phyloP scores from a whole-genome alignment of 2,329 filamentous ascomycete genomes.

The Thielaviopsis punctulata region DNA sequence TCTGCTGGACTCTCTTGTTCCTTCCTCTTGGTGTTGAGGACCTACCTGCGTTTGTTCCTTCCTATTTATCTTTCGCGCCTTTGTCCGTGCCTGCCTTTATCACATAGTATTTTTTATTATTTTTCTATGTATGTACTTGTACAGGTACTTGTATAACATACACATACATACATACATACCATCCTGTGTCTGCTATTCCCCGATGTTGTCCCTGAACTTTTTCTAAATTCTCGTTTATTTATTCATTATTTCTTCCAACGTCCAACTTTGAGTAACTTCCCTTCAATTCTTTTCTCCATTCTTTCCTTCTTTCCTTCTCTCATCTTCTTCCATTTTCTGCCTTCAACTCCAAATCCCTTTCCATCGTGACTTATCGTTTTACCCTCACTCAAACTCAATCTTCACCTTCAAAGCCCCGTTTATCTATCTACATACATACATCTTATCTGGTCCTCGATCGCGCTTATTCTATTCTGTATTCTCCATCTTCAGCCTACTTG shows the following conservation, averaged over 20 bases:
- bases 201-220: not conserved
- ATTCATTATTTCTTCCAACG: not conserved
- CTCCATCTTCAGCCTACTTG: not conserved
- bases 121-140: not conserved
- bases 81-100: too few relatives aligned
- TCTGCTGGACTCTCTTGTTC: not conserved
- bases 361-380: slow-evolving; percentile 5
- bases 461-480: not conserved
- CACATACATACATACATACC: too few relatives aligned
- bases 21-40: not conserved
- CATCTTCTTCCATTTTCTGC: slow-evolving; percentile 2
- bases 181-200: not conserved
- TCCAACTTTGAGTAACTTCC: slow-evolving; percentile 12
- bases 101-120: not conserved
- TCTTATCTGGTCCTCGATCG: not conserved
- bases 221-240: not conserved
- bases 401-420: not conserved
- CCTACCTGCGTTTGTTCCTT: not conserved
- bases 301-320: not conserved
- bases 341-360: slow-evolving; percentile 2
- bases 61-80: not conserved
- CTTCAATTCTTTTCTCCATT: not conserved
- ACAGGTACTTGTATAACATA: not conserved
- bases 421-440: not conserved
- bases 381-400: not conserved